Conservation (phyloP, 2,329 filamentous ascomycete genomes). For the Ascocoryne sarcoides region DNA sequence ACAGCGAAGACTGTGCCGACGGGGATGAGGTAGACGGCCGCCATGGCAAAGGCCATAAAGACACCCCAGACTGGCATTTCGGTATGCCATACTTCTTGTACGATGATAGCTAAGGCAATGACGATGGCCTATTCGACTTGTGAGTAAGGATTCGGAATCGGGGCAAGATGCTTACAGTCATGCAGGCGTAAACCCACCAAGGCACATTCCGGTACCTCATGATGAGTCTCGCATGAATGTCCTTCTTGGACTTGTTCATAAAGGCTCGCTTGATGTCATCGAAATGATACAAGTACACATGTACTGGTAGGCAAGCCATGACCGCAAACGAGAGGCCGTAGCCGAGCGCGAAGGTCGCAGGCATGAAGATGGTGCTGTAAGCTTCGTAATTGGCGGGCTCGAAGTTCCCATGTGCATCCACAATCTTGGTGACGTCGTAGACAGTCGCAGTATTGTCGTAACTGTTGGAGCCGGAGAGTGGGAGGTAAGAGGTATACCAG, state of each 20-base stretch:
- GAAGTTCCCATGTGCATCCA: conserved; percentile 47
- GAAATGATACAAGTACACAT: conserved; percentile 60
- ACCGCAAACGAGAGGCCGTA: conserved; percentile 68
- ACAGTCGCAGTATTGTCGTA: conserved; percentile 54
- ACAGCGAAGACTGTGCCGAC: conserved; percentile 37
- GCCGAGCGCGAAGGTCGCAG: conserved; percentile 60
- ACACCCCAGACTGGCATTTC: conserved; percentile 30
- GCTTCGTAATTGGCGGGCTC: conserved; percentile 61
- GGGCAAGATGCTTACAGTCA: not conserved
- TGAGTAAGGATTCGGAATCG: too few relatives aligned
- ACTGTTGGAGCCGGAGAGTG: conserved; percentile 49
- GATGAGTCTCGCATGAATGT: conserved; percentile 48
- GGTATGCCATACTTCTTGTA: conserved; percentile 16
- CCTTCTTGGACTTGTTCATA: conserved; percentile 32
- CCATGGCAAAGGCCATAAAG: conserved; percentile 26
- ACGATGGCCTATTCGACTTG: conserved; percentile 31
- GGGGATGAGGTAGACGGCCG: conserved; percentile 24
- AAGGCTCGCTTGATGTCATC: conserved; percentile 48
- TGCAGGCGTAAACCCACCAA: conserved; percentile 47
- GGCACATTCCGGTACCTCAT: conserved; percentile 45
- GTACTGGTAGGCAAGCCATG: conserved; percentile 58
- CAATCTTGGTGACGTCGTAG: conserved; percentile 53
- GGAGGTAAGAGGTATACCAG: conserved; percentile 57
- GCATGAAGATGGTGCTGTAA: conserved; percentile 65
- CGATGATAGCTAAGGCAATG: conserved; percentile 33